phyloP scores from a whole-genome alignment of 192 early-diverging fungal species.

The Coemansia sp. region DNA sequence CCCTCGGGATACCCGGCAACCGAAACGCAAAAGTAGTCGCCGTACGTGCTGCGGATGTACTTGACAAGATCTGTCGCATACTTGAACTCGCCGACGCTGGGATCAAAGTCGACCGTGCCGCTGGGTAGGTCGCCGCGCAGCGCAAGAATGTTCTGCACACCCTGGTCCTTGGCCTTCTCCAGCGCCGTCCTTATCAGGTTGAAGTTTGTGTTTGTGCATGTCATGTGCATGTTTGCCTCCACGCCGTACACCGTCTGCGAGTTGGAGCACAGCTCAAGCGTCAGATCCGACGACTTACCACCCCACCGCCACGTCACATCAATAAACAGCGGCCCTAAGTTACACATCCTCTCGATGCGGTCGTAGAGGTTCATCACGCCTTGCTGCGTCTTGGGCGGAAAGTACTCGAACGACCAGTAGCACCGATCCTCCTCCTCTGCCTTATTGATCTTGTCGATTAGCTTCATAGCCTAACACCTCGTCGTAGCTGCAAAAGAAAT shows the following conservation, averaged over 20 bases:
- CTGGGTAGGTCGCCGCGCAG: constrained; percentile 93
- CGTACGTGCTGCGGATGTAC: constrained; percentile 87
- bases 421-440: constrained; percentile 67
- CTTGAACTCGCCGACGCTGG: constrained; percentile 81
- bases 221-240: constrained; percentile 97
- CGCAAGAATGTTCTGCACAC: constrained; percentile 96
- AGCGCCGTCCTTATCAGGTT: constrained; percentile 86
- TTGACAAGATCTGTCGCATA: constrained; percentile 87
- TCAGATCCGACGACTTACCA: constrained; percentile 82
- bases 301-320: constrained; percentile 93
- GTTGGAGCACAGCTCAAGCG: constrained; percentile 83
- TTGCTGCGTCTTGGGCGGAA: constrained; percentile 92
- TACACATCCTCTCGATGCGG: constrained; percentile 95
- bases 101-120: constrained; percentile 76
- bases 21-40: constrained; percentile 93
- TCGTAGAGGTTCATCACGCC: constrained; percentile 96
- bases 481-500: background rate
- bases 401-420: constrained; percentile 95
- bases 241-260: constrained; percentile 92
- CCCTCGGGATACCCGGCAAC: constrained; percentile 98
- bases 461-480: constrained; percentile 57
- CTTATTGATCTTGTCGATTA: constrained; percentile 72
- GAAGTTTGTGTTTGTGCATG: constrained; percentile 95
- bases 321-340: constrained; percentile 81
- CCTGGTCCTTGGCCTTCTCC: constrained; percentile 83